phyloP scores from a whole-genome alignment of 805 yeast genomes.

The Candida ipomoeae region DNA sequence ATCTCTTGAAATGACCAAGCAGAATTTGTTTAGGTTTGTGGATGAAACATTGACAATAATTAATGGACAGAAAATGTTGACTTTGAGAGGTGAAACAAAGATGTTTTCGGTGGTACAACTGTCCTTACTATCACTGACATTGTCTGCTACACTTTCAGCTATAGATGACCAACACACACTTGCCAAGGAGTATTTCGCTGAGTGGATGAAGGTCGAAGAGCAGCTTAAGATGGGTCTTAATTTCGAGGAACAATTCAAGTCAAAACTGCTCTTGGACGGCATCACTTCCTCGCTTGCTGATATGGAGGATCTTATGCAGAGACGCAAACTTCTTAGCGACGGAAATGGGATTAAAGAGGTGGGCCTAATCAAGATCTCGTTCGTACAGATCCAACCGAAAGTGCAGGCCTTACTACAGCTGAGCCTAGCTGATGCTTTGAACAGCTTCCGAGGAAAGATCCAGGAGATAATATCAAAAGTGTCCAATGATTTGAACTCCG shows the following conservation, averaged over 20 bases:
- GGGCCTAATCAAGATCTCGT: constrained; percentile 5
- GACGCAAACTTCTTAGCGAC: not conserved
- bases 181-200: not conserved
- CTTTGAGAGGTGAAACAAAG: not conserved
- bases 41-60: constrained; percentile 17
- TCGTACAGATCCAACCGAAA: constrained; percentile 3
- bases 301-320: not conserved
- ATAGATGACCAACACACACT: not conserved
- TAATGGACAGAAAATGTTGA: constrained; percentile 13
- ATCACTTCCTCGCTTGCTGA: not conserved
- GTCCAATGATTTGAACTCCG: constrained; percentile 5
- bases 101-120: not conserved
- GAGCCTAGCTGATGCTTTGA: not conserved
- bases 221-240: not conserved
- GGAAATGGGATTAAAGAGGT: not conserved
- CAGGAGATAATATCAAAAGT: not conserved
- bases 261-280: not conserved
- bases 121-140: not conserved
- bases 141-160: not conserved
- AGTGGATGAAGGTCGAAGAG: not conserved
- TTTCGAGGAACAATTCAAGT: not conserved
- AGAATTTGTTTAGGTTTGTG: constrained; percentile 20
- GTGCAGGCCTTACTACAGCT: constrained; percentile 1
- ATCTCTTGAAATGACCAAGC: constrained; percentile 34
- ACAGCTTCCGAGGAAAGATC: constrained; percentile 5